Evolutionary conservation across 495 filamentous ascomycete species (phyloP).

Genomic region (Podospora pseudopauciseta): DNA sequence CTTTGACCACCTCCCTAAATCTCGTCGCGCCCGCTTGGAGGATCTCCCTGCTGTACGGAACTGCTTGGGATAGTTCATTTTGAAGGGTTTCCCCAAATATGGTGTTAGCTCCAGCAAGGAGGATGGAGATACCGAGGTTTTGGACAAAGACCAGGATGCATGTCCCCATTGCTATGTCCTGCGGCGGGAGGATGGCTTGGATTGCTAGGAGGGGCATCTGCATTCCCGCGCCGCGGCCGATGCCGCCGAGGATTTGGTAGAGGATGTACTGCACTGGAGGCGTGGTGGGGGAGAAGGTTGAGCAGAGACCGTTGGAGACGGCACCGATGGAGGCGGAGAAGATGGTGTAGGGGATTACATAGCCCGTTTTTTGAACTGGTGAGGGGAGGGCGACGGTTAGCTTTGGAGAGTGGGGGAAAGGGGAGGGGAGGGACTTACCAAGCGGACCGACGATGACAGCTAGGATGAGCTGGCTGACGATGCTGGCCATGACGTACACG

Average conservation of each 20-base stretch:
- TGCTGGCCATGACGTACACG: conserved; percentile 49
- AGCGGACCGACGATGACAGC: conserved; percentile 54
- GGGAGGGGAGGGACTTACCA: conserved; percentile 27
- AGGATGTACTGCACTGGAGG: conserved; percentile 51
- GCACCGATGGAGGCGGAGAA: conserved; percentile 47
- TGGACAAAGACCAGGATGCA: conserved; percentile 61
- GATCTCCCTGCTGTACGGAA: conserved; percentile 24
- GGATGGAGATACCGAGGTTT: conserved; percentile 58
- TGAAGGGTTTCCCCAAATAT: conserved; percentile 56
- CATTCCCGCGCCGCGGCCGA: conserved; percentile 61
- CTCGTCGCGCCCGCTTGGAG: conserved; percentile 48
- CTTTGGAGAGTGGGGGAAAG: background rate
- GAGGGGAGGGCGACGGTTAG: conserved; percentile 28
- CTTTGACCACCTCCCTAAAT: conserved; percentile 25
- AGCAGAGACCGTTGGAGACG: conserved; percentile 57
- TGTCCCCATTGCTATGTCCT: conserved; percentile 57
- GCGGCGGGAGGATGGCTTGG: conserved; percentile 42
- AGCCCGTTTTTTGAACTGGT: conserved; percentile 42
- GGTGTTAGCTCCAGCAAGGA: conserved; percentile 54
- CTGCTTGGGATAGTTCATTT: conserved; percentile 35
- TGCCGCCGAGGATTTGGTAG: conserved; percentile 62
- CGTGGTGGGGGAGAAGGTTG: conserved; percentile 51
- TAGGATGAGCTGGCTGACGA: conserved; percentile 36
- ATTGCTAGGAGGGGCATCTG: conserved; percentile 54
- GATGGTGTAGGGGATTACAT: conserved; percentile 60